A percentile compares a stretch with the other conserved stretches of the same genome.
Evolutionary conservation across 495 filamentous ascomycete genomes (phyloP).

Genomic region (Xylaria curta): DNA sequence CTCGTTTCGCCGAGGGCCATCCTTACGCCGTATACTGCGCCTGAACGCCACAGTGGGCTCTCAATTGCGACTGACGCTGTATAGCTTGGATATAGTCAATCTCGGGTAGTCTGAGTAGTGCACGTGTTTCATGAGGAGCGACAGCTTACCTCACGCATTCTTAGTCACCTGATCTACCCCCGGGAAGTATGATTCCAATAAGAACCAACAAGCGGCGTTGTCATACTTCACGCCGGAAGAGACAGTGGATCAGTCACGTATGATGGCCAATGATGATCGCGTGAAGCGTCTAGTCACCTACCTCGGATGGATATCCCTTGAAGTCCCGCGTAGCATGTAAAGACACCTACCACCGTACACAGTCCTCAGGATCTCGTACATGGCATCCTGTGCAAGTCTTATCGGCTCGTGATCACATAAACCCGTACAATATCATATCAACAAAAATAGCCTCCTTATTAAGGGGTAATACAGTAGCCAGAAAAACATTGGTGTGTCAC

Average conservation of each 20-base stretch:
- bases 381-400: not conserved
- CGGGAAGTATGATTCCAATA: not conserved
- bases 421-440: not conserved
- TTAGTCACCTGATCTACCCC: not conserved
- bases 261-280: not conserved
- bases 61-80: not conserved
- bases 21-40: not conserved
- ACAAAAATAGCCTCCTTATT: not conserved
- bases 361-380: not conserved
- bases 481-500: constrained; percentile 8
- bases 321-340: not conserved
- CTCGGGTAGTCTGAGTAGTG: not conserved
- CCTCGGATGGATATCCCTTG: constrained; percentile 1
- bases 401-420: not conserved
- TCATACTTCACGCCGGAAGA: not conserved
- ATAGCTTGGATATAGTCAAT: not conserved
- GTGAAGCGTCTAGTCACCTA: not conserved
- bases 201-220: not conserved
- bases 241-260: not conserved
- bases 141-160: not conserved
- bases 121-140: not conserved
- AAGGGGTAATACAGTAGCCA: not conserved
- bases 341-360: not conserved
- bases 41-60: not conserved
- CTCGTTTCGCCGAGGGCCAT: not conserved